Evolutionary conservation across 768 basidiomycete genomes (phyloP), one percentile per base, ranked within the genome.

Genomic region (Cyathus striatus): DNA sequence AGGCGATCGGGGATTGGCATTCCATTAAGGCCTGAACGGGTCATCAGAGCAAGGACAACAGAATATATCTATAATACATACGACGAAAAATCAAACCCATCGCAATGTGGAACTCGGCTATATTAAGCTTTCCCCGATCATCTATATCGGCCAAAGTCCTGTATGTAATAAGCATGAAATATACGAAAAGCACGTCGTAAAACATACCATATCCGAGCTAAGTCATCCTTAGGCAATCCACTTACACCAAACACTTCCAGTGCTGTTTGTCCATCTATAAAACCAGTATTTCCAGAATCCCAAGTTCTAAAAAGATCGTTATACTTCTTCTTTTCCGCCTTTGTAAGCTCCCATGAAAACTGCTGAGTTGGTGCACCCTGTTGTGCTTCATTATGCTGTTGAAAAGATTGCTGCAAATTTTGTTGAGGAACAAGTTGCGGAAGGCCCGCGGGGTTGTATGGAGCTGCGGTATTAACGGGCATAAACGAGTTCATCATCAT

Each of bases 51-150:
- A 9, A 30, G 9, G n/a, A 30, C 22, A 44, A 39, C 41, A 30
- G 23, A 45, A 23, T 23, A 30, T 5, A 41, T 27, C 3, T 44
- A 17, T 20, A 21, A 36, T 21, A 78, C 89, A 53, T 67, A 97
- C 95, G 77, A 57, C 96, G 83, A 65, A 93, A 97, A 56, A 99
- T 98, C 42, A 98, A 70, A 41, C 90, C 92, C 95, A 99, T 99
- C 0, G 96, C 96, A 45, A 97, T 89, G 59, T 98, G 92, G 60
- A 99, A 99, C 60, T 98, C 96, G 12, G 90, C 86, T 21, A 95
- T 70, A 52, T 96, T 97, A 38, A 98, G 78, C 62, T 93, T 96
- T 18, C 96, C 96, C 18, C 92, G 83, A 63, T 98, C 91, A 47
- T 94, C 87, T 27, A 79, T 76, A 63, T 99, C 96, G 16, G 94